Conservation (phyloP, 2,329 filamentous ascomycete genomes). For the Neonectria hederae region DNA sequence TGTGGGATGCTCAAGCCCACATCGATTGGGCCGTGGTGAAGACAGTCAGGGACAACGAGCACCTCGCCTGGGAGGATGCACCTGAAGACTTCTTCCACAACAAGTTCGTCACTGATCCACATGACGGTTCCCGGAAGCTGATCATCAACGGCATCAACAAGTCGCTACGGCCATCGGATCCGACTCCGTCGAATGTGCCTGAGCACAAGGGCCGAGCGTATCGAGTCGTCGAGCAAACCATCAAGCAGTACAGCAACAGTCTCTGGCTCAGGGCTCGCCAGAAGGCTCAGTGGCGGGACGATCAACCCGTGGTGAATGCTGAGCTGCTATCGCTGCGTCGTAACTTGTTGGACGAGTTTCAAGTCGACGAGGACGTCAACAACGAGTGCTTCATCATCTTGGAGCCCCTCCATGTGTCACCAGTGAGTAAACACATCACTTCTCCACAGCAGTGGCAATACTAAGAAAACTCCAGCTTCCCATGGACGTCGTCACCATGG, state of each 20-base stretch:
- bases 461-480: conserved; percentile 64
- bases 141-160: conserved; percentile 62
- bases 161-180: conserved; percentile 70
- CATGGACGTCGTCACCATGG: conserved; percentile 74
- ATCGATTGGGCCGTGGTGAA: conserved; percentile 72
- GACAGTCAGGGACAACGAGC: conserved; percentile 47
- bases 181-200: conserved; percentile 67
- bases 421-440: conserved; percentile 60
- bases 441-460: accelerated
- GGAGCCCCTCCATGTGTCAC: conserved; percentile 79
- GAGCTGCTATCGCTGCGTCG: conserved; percentile 79
- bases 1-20: conserved; percentile 32
- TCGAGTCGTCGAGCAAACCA: conserved; percentile 61
- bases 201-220: conserved; percentile 57
- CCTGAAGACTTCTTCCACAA: conserved; percentile 61
- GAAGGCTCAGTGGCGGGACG: conserved; percentile 62
- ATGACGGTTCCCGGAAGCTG: conserved; percentile 71
- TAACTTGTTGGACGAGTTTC: conserved; percentile 80
- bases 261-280: conserved; percentile 70
- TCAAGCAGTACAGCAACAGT: conserved; percentile 86
- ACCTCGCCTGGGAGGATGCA: conserved; percentile 53
- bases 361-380: conserved; percentile 58
- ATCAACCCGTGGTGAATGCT: conserved; percentile 85
- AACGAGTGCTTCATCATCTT: conserved; percentile 74
- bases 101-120: conserved; percentile 66